phyloP scores from a whole-genome alignment of 495 filamentous ascomycete genomes.

The Xylaria scruposa region DNA sequence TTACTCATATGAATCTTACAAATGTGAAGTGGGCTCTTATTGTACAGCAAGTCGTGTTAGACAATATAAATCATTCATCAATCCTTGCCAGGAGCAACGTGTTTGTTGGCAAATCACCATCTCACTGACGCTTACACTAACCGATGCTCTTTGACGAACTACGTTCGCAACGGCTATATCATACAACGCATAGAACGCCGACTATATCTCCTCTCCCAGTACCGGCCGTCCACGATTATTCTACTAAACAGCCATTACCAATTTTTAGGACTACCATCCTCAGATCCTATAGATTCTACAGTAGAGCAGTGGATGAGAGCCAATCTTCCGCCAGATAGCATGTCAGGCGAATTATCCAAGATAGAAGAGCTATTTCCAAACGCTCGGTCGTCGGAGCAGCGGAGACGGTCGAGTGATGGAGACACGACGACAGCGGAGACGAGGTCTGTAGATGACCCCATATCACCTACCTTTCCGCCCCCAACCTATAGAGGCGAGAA shows the following conservation, averaged over 20 bases:
- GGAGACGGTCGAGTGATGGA: constrained; percentile 1
- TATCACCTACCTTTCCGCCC: background rate
- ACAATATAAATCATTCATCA: background rate
- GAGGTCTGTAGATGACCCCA: constrained; percentile 12
- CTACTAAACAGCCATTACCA: background rate
- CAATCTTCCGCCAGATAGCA: background rate
- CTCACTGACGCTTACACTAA: background rate
- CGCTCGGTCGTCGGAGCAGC: background rate
- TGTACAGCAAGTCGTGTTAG: background rate
- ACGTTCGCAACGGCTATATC: background rate
- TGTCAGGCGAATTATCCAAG: constrained; percentile 16
- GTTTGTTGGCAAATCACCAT: background rate
- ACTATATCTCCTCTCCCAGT: background rate
- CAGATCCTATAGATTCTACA: background rate
- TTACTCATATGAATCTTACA: background rate
- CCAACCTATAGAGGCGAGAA: background rate
- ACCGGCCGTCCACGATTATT: background rate
- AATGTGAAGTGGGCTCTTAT: background rate
- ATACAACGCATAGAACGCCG: background rate
- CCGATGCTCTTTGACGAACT: background rate
- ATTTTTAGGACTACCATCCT: background rate
- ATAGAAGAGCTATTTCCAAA: constrained; percentile 13
- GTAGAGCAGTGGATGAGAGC: background rate
- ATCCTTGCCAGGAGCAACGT: background rate
- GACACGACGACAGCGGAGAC: constrained; percentile 12